Percentiles rank a stretch among this genome's conserved stretches.
Evolutionary conservation across 2,329 filamentous ascomycete genomes (phyloP).

Genomic region (Microthyrium microscopicum): DNA sequence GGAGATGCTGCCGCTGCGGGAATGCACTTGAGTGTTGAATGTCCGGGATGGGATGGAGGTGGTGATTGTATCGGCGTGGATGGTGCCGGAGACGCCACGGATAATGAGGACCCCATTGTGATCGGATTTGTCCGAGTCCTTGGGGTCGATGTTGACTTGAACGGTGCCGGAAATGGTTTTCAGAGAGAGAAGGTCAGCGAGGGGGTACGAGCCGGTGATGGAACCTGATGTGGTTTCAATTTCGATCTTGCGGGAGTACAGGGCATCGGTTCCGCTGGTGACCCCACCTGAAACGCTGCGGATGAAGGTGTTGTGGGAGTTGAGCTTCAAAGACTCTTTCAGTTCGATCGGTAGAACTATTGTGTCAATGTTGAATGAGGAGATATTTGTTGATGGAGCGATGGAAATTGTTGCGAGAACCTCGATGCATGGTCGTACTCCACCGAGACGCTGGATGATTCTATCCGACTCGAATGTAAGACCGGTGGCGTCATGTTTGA

Average conservation of each 20-base stretch:
- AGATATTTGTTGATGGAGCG: too few relatives aligned
- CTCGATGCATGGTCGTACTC: too few relatives aligned
- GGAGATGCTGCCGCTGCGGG: too few relatives aligned
- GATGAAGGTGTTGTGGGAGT: background rate
- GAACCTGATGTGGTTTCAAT: background rate
- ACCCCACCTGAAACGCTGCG: background rate
- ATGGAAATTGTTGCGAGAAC: too few relatives aligned
- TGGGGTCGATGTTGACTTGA: background rate
- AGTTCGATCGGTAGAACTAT: too few relatives aligned
- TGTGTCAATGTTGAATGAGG: too few relatives aligned
- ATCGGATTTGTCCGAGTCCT: background rate
- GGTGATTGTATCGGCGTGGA: background rate
- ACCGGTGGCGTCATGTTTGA: too few relatives aligned
- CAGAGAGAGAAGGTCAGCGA: background rate
- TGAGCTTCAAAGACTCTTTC: too few relatives aligned
- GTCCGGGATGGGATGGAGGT: too few relatives aligned
- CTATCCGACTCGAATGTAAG: too few relatives aligned
- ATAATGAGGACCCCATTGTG: background rate
- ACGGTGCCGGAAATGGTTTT: background rate
- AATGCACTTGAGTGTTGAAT: too few relatives aligned
- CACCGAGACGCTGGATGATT: too few relatives aligned
- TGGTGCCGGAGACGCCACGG: background rate
- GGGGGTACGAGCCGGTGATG: background rate
- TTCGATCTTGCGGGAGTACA: background rate
- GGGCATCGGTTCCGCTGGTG: background rate